Evolutionary conservation across 23 red algal species (phyloP).

Genomic region (Gracilaria vermiculophylla): DNA sequence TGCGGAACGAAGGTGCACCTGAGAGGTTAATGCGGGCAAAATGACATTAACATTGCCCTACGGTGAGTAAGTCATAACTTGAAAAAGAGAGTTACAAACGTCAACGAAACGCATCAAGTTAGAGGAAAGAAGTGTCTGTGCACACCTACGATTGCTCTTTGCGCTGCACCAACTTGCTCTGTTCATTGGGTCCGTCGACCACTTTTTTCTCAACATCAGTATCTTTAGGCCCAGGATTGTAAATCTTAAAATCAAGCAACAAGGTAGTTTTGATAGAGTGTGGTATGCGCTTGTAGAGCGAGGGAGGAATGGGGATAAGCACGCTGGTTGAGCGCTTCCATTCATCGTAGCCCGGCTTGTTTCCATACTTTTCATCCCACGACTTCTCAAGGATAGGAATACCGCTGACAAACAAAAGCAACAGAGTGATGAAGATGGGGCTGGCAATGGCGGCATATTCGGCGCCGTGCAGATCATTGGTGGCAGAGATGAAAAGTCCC

Average conservation of each 20-base stretch:
- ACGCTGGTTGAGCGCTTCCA: constrained; percentile 85
- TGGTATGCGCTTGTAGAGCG: constrained; percentile 60
- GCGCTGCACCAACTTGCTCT: background rate
- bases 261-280: constrained; percentile 59
- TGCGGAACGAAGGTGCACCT: too few species aligned
- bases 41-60: too few species aligned
- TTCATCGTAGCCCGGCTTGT: constrained; percentile 33
- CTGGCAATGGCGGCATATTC: constrained; percentile 69
- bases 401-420: constrained; percentile 89
- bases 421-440: constrained; percentile 89
- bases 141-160: background rate
- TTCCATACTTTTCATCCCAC: constrained; percentile 75
- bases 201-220: background rate
- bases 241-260: constrained; percentile 75
- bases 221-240: constrained; percentile 44
- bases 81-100: background rate
- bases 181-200: background rate
- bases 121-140: background rate
- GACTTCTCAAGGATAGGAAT: constrained; percentile 86
- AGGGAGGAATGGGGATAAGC: constrained; percentile 83
- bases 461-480: constrained; percentile 17
- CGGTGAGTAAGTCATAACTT: background rate
- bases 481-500: constrained; percentile 68
- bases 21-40: too few species aligned
- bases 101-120: background rate